Evolutionary conservation across 2,329 filamentous ascomycete species (phyloP), one percentile per base, ranked within the genome.

Genomic region (Fusarium tricinctum): DNA sequence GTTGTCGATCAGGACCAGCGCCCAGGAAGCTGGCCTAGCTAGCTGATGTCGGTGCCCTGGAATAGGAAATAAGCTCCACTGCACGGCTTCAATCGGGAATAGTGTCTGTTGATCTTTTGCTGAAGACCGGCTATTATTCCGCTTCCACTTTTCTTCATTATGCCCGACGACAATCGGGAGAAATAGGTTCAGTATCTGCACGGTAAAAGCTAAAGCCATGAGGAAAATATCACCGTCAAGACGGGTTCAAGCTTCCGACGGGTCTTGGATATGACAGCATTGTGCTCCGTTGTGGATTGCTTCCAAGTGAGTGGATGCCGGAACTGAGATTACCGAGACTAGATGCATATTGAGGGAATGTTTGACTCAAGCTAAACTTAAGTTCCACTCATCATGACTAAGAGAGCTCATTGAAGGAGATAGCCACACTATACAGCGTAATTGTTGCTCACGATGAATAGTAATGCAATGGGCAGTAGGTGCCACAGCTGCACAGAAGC

Each of bases 51-150:
- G 35, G 22, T 47, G n/a, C 19, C 53, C 28, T 45, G 49, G 38
- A 58, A 45, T 20, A 32, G 15, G 35, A 66, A 48, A 52, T 65
- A 47, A 60, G 22, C 47, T 59, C 38, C 23, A 52, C 47, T 23
- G 7, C 5, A 30, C 8, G 30, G 49, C 19, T 40, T 44, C 20
- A 48, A 44, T 19, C 14, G 30, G 33, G 22, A 39, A 52, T 48
- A 35, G 38, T 43, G 1, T 40, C 30, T 40, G 46, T 12, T 43
- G 65, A 68, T 68, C 65, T 30, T 14, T 2, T 22, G 3, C 13
- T 20, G 39, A 28, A 20, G 23, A 40, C 17, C 22, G 9, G 23
- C 14, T 32, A 40, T 28, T 43, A 2, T 49, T 17, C 8, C 12
- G 17, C 46, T 49, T 30, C 32, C 45, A 48, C 61, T 59, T 35